Base-by-base conservation (phyloP, 2,329 filamentous ascomycete species). In the Aspergillus pseudoviridinutans region DNA sequence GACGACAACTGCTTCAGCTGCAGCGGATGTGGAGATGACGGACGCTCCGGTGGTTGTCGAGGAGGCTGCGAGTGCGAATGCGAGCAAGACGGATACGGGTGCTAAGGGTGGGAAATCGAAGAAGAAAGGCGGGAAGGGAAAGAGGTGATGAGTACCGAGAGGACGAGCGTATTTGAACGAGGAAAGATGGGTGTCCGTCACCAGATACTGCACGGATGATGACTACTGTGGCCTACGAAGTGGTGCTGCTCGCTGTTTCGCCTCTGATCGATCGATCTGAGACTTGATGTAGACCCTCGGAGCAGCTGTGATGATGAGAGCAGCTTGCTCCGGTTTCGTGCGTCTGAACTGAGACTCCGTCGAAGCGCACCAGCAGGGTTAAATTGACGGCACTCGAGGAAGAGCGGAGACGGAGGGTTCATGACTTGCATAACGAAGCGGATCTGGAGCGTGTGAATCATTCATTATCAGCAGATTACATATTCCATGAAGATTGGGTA, bases 91-190 rank as follows among this genome's bases (percentile, higher is more conserved):
- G 22, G 63, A 58, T 17, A 60, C 61, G 51, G 66, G 64, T 27
- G 60, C 47, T 25, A 65, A 61, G 73, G 78, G 67, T 32, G 68
- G 62, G 61, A 71, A 71, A 53, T 61, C 60, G 56, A 75, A 74
- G 70, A 87, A 85, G 74, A 89, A 88, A 78, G 88, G 89, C 77
- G 88, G 87, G 76, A 88, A 87, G 76, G 85, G 85, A 49, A 88
- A 87, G 80, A 84, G 85, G 80, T 89, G 77, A 22, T 14, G 25
- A 38, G 20, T 22, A 32, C 53, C 44, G 20, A 17, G 22, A 17
- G 3, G 3, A 17, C 14, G 6, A 38, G 32, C 14, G 14, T 38
- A 17, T 38, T 35, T n/a, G 14, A 38, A 38, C 14, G 32, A 38
- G 32, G 32, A 38, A 38, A 7, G 32, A 38, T 7, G 32, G 32